Evolutionary conservation across 176 grass and related monocot species (phyloP), one percentile per base, ranked within the genome.

Genomic region (Oryza glumipatula): DNA sequence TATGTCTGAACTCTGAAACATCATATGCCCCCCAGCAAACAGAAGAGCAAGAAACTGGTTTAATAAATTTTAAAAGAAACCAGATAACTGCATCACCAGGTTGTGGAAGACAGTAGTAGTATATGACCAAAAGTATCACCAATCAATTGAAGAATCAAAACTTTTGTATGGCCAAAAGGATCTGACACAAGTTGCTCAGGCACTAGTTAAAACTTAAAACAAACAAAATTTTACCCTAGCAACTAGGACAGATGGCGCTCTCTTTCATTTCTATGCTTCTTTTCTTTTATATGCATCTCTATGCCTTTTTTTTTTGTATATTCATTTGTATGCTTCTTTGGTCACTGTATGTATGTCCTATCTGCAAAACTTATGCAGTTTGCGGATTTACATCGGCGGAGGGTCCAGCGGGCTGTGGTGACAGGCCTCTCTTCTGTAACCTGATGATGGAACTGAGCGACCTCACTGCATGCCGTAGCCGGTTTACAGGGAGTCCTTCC

Each of bases 401-500:
- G 7, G 2, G 24, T n/a, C 35, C 2, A 47, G 24, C 11, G 7
- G 76, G 38, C 80, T 90, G 82, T 58, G 35, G 51, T 24, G 86
- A 49, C 22, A 77, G 51, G 11, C 82, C 81, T 74, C 76, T 89
- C 54, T 76, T 97, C 43, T 88, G 88, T 16, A 82, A 28, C 19
- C 79, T 76, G 58, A 93, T 39, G 39, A 91, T 58, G 65, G 87
- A 80, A 74, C 61, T 64, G 2, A 94, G 70, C 0, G 86, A 88
- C 61, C 68, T 83, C 69, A 86, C 74, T 5, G 45, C 82, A 12
- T 70, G 85, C 15, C 71, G 49, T 48, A 97, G 72, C 86, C 41
- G 85, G 41, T 61, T 83, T 23, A 83, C 56, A 17, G 92, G 84
- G 78, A 93, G 88, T 5, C 86, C 75, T 28, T 65, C 46, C 61